A percentile compares a stretch with the other conserved stretches of the same genome.
These are phyloP conservation scores for Penicillium fuscoglaucum DNA, from an alignment of 2,329 filamentous ascomycete species.

Conservation along the genomic window DNA sequence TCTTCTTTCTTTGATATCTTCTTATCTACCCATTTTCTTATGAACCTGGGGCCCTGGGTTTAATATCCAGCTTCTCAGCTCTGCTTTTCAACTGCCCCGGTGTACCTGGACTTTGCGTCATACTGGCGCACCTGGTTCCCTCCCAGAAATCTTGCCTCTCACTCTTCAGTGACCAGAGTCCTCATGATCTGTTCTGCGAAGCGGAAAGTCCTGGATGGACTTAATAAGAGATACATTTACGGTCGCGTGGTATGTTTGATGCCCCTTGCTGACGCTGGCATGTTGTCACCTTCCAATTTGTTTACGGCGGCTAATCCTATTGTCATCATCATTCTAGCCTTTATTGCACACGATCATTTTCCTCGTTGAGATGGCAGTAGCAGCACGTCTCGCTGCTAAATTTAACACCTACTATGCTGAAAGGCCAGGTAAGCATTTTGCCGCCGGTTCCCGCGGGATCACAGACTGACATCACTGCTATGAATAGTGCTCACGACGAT, in stretches of 20 bases:
- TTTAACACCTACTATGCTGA: slow-evolving; percentile 95
- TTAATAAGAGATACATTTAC: slow-evolving; percentile 51
- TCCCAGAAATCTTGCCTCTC: slow-evolving; percentile 31
- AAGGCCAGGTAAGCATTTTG: slow-evolving; percentile 66
- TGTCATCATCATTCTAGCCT: slow-evolving; percentile 59
- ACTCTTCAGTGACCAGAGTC: slow-evolving; percentile 19
- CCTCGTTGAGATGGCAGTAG: slow-evolving; percentile 82
- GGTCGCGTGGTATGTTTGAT: slow-evolving; percentile 43
- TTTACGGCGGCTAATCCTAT: slow-evolving; percentile 14
- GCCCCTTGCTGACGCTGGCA: background rate
- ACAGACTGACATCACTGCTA: slow-evolving; percentile 19
- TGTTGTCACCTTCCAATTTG: background rate
- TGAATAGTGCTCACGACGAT: slow-evolving; percentile 87
- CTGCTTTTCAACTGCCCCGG: background rate
- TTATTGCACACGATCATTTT: slow-evolving; percentile 82
- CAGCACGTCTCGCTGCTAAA: slow-evolving; percentile 76
- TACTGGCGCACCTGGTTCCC: slow-evolving; percentile 33
- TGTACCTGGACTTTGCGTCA: slow-evolving; percentile 38
- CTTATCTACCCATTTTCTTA: background rate
- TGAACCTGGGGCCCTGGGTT: background rate
- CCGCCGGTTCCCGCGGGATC: background rate
- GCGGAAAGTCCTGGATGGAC: slow-evolving; percentile 44
- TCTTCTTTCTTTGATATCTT: background rate
- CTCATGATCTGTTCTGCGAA: slow-evolving; percentile 45
- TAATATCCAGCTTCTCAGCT: background rate